Conservation (phyloP, 2,329 filamentous ascomycete species). For the Pseudogymnoascus sp. region DNA sequence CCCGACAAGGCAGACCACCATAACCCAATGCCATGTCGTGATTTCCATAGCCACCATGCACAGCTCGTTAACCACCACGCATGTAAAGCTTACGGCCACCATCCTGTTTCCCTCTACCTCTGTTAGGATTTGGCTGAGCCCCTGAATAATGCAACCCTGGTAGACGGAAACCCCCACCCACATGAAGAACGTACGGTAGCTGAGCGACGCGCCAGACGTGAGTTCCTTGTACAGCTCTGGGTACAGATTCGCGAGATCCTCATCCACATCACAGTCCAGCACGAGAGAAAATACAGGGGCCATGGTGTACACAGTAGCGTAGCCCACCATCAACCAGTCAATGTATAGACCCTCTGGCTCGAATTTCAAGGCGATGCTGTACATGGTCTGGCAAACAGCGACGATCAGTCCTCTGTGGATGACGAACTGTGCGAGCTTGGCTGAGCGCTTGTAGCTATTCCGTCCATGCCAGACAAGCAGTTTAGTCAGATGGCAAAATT, state of each 20-base stretch:
- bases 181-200: conserved; percentile 89
- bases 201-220: conserved; percentile 78
- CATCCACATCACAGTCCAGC: conserved; percentile 90
- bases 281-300: conserved; percentile 87
- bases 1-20: conserved; percentile 77
- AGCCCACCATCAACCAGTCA: conserved; percentile 95
- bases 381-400: conserved; percentile 92
- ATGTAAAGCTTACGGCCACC: conserved; percentile 87
- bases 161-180: conserved; percentile 96
- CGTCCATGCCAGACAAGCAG: conserved; percentile 97
- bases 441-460: conserved; percentile 92
- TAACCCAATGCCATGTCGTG: conserved; percentile 92
- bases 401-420: conserved; percentile 97
- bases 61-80: conserved; percentile 86
- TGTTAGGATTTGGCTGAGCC: conserved; percentile 81
- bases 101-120: conserved; percentile 66
- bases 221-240: conserved; percentile 97
- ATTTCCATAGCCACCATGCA: conserved; percentile 96
- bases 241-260: conserved; percentile 86
- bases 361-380: conserved; percentile 85
- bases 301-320: conserved; percentile 93
- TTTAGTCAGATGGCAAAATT: conserved; percentile 92
- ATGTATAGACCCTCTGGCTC: conserved; percentile 92
- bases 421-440: conserved; percentile 94
- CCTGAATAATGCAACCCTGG: conserved; percentile 91